Percentiles rank a stretch among this genome's conserved stretches.
These are phyloP conservation scores for Xerocomus brunneocitrinus DNA, from an alignment of 768 basidiomycete species.

Conservation along the genomic window DNA sequence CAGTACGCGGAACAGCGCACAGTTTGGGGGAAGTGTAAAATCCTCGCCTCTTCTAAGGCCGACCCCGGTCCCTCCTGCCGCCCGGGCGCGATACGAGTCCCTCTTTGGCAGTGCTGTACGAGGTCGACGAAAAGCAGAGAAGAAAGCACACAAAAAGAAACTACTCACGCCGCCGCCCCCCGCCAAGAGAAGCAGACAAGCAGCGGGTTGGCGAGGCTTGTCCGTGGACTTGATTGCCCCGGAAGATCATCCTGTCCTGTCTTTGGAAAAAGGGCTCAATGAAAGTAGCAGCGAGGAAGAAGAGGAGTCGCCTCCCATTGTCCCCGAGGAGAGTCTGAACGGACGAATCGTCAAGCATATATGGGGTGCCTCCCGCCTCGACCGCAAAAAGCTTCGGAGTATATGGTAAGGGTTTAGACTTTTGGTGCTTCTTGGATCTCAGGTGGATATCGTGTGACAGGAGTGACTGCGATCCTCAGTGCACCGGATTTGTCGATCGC, in stretches of 20 bases:
- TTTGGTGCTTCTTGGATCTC: neutral
- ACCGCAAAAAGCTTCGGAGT: constrained; percentile 45
- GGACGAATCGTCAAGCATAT: constrained; percentile 54
- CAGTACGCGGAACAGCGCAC: constrained; percentile 30
- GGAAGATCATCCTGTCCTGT: constrained; percentile 28
- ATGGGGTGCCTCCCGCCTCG: constrained; percentile 60
- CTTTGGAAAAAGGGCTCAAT: constrained; percentile 11
- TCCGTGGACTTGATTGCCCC: constrained; percentile 62
- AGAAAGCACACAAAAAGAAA: constrained; percentile 23
- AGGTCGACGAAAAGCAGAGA: constrained; percentile 40
- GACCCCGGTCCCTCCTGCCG: constrained; percentile 63
- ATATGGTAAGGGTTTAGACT: constrained; percentile 55
- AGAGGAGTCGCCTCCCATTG: constrained; percentile 23
- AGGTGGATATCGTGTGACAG: constrained; percentile 32
- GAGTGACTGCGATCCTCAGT: constrained; percentile 62
- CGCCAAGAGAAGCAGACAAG: constrained; percentile 45
- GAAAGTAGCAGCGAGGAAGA: constrained; percentile 28
- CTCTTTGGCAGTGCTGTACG: constrained; percentile 60
- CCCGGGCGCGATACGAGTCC: constrained; percentile 60
- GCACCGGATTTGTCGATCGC: constrained; percentile 54
- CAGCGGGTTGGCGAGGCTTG: constrained; percentile 70
- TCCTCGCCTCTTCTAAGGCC: constrained; percentile 42
- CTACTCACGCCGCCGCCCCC: constrained; percentile 33
- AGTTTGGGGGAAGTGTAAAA: constrained; percentile 16
- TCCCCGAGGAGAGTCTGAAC: constrained; percentile 45